A percentile compares a stretch with the other conserved stretches of the same genome.
These are phyloP conservation scores for Rhizophora mangle DNA, from an alignment of 345 rosid genomes.

Conservation along the genomic window DNA sequence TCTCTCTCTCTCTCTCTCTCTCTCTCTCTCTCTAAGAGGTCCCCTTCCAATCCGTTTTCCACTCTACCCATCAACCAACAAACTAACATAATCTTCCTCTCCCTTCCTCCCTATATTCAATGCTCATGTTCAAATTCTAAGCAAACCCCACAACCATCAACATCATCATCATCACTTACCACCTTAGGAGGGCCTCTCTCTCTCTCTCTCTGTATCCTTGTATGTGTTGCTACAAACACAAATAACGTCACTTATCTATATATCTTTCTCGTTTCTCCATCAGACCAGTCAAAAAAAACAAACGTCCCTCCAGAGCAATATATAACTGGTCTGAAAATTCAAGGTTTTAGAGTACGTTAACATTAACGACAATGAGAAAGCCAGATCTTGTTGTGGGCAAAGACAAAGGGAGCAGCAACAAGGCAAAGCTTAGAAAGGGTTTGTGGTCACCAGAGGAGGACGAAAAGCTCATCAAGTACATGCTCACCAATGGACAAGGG, in stretches of 20 bases:
- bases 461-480: slow-evolving; percentile 66
- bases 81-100: slow-evolving; percentile 32
- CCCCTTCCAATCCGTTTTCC: slow-evolving; percentile 71
- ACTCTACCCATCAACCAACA: slow-evolving; percentile 68
- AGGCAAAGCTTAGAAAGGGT: slow-evolving; percentile 58
- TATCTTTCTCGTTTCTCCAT: slow-evolving; percentile 40
- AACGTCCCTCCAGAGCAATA: too few relatives aligned
- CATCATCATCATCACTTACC: slow-evolving; percentile 65
- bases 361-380: slow-evolving; percentile 16
- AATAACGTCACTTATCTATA: slow-evolving; percentile 25
- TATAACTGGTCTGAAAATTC: too few relatives aligned
- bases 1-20: slow-evolving; percentile 21
- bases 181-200: slow-evolving; percentile 46
- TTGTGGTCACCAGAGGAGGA: slow-evolving; percentile 91
- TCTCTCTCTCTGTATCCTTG: slow-evolving; percentile 4
- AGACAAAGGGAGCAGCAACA: slow-evolving; percentile 27
- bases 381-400: slow-evolving; percentile 13
- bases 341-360: too few relatives aligned
- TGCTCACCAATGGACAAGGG: slow-evolving; percentile 74
- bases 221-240: background rate
- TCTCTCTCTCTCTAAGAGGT: slow-evolving; percentile 34
- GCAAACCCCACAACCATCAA: slow-evolving; percentile 68
- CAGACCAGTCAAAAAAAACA: slow-evolving; percentile 10
- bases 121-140: slow-evolving; percentile 38
- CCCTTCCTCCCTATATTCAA: slow-evolving; percentile 25